These are phyloP conservation scores for Lathyrus aphaca DNA, from an alignment of 306 rosid species.

Conservation along the genomic window DNA sequence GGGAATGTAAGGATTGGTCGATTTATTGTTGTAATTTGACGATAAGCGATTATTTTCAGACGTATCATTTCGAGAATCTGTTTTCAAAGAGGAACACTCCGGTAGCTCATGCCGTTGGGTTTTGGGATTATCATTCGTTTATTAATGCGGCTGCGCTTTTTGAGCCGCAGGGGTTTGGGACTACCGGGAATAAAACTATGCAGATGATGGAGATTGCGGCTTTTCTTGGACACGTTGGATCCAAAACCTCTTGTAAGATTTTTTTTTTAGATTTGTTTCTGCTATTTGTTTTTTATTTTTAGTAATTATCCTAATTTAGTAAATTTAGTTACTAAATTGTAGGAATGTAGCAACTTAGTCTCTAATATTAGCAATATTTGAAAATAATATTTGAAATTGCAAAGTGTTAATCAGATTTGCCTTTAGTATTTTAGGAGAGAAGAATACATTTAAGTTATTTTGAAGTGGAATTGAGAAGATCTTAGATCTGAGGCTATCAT, in stretches of 20 bases:
- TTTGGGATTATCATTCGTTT: constrained; percentile 87
- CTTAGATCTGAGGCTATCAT: neutral
- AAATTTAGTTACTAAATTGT: neutral
- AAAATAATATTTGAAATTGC: neutral
- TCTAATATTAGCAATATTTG: too few species aligned
- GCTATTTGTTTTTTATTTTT: neutral
- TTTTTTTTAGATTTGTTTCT: neutral
- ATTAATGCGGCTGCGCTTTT: constrained; percentile 65
- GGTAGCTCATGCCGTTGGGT: constrained; percentile 79
- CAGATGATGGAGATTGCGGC: constrained; percentile 95
- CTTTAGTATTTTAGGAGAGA: neutral
- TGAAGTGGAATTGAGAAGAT: constrained; percentile 10
- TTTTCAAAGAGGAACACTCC: constrained; percentile 79
- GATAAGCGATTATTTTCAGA: constrained; percentile 66
- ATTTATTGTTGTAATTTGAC: constrained; percentile 77
- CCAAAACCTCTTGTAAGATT: constrained; percentile 73
- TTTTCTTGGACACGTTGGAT: constrained; percentile 84
- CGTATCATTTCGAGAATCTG: constrained; percentile 86
- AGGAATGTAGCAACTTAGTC: neutral
- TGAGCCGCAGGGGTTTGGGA: constrained; percentile 84
- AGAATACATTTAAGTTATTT: neutral
- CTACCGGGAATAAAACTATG: constrained; percentile 71
- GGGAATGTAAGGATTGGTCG: constrained; percentile 85
- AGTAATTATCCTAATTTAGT: neutral
- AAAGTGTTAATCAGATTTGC: neutral